Percentiles rank a stretch among this genome's conserved stretches.
Evolutionary conservation across 164 flowering plant genomes (phyloP).

Genomic region (Sextonia rubra): DNA sequence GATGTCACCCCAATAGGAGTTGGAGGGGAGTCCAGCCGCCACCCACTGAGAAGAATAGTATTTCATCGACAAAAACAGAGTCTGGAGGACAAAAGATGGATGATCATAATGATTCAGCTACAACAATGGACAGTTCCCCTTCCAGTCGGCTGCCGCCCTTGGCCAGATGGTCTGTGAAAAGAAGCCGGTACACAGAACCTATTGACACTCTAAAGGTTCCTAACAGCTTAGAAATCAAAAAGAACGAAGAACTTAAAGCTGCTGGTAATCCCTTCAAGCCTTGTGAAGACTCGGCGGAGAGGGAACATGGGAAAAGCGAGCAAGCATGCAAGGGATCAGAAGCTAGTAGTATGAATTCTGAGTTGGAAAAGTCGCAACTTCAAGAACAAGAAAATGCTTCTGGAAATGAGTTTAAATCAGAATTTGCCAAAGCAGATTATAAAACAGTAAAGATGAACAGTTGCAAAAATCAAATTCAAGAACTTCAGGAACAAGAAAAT

Average conservation of each 20-base stretch:
- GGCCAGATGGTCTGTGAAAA: slow-evolving; percentile 31
- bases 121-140: background rate
- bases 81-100: background rate
- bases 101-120: slow-evolving; percentile 14
- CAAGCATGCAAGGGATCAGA: too few species aligned
- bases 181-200: slow-evolving; percentile 21
- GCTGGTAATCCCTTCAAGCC: background rate
- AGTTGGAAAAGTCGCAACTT: background rate
- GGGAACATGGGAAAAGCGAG: background rate
- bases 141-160: background rate
- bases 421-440: background rate
- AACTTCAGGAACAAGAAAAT: background rate
- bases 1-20: slow-evolving; percentile 59
- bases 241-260: background rate
- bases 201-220: background rate
- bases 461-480: too few species aligned
- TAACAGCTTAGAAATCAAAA: background rate
- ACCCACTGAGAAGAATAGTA: slow-evolving; percentile 7
- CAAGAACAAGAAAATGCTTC: background rate
- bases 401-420: background rate
- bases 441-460: background rate
- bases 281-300: background rate
- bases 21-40: slow-evolving; percentile 67
- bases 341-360: too few species aligned
- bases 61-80: slow-evolving; percentile 18